Evolutionary conservation across 352 stramenopile genomes (phyloP).

Genomic region (Phytophthora sansomeana): DNA sequence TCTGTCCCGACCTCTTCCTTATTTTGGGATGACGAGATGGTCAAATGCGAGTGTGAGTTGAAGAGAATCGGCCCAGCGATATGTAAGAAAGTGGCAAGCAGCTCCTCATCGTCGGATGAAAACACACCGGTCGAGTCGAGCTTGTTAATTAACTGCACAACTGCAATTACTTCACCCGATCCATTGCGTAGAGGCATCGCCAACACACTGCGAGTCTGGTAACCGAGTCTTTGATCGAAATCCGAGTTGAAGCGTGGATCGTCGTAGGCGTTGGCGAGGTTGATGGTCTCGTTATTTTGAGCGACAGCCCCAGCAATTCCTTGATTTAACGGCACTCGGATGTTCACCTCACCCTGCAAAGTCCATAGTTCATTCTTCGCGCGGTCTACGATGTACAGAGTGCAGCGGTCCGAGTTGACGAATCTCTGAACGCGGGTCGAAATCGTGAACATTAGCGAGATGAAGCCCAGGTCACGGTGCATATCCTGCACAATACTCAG

Average conservation of each 20-base stretch:
- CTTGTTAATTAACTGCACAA: constrained; percentile 93
- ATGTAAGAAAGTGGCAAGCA: constrained; percentile 87
- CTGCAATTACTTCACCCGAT: constrained; percentile 79
- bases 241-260: constrained; percentile 91
- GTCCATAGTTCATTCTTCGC: constrained; percentile 92
- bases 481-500: constrained; percentile 92
- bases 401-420: constrained; percentile 92
- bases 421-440: constrained; percentile 88
- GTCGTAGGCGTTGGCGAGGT: constrained; percentile 88
- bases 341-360: constrained; percentile 90
- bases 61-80: constrained; percentile 91
- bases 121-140: constrained; percentile 77
- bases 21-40: constrained; percentile 48
- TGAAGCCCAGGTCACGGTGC: constrained; percentile 91
- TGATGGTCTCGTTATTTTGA: constrained; percentile 74
- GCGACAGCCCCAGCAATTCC: constrained; percentile 86
- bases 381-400: constrained; percentile 93
- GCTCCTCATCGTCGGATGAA: constrained; percentile 85
- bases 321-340: constrained; percentile 86
- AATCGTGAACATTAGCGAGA: constrained; percentile 93
- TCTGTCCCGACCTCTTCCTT: constrained; percentile 65
- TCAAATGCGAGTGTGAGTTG: constrained; percentile 81
- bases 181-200: constrained; percentile 88
- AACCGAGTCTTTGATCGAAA: constrained; percentile 89
- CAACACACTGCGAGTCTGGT: constrained; percentile 88